phyloP scores from a whole-genome alignment of 108 stramenopile species.

The Aurantiochytrium sp. region DNA sequence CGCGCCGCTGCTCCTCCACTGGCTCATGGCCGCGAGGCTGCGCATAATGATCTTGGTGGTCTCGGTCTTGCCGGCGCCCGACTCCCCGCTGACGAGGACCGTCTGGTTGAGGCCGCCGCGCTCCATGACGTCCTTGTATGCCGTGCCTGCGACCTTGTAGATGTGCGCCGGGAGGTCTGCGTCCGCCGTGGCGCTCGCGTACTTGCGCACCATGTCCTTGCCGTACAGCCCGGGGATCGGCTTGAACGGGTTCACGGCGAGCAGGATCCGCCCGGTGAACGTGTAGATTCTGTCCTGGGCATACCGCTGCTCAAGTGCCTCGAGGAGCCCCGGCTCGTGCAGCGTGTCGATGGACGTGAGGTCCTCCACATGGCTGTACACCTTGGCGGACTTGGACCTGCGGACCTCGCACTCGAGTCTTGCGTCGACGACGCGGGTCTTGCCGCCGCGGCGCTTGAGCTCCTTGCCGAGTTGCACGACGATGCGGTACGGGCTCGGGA shows the following conservation, averaged over 20 bases:
- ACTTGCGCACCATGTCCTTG: neutral
- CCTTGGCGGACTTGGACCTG: neutral
- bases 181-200: neutral
- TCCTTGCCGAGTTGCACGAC: slow-evolving; percentile 3
- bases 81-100: slow-evolving; percentile 37
- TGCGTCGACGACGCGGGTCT: neutral
- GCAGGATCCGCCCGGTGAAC: slow-evolving; percentile 46
- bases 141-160: neutral
- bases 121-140: slow-evolving; percentile 13
- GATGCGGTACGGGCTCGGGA: neutral
- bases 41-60: slow-evolving; percentile 33
- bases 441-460: neutral
- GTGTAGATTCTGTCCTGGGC: slow-evolving; percentile 49
- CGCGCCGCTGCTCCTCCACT: neutral
- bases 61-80: slow-evolving; percentile 43
- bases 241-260: slow-evolving; percentile 55
- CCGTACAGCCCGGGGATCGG: neutral
- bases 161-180: slow-evolving; percentile 1
- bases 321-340: neutral
- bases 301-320: slow-evolving; percentile 38
- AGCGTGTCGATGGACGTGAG: slow-evolving; percentile 23
- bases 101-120: slow-evolving; percentile 15
- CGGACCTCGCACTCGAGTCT: slow-evolving; percentile 19
- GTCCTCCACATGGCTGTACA: neutral
- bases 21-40: slow-evolving; percentile 26